Evolutionary conservation across 2,329 filamentous ascomycete species (phyloP).

Genomic region (Gnomoniopsis smithogilvyi): DNA sequence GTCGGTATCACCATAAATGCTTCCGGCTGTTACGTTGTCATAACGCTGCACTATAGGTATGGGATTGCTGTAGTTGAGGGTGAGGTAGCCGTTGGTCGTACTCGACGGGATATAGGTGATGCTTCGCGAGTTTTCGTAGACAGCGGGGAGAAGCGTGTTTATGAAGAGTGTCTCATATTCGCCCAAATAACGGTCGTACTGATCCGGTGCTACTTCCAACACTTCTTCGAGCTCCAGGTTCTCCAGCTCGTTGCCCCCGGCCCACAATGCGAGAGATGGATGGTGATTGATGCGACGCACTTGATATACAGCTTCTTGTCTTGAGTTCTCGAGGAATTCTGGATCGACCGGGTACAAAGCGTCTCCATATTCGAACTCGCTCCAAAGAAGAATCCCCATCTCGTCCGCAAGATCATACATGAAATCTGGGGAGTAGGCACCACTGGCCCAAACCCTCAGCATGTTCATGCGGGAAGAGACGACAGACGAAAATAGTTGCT

Average conservation of each 20-base stretch:
- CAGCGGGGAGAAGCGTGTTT: slow-evolving; percentile 48
- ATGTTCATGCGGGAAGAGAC: slow-evolving; percentile 61
- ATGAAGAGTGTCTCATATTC: slow-evolving; percentile 60
- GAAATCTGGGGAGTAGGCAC: slow-evolving; percentile 58
- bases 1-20: slow-evolving; percentile 59
- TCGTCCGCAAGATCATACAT: slow-evolving; percentile 63
- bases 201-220: slow-evolving; percentile 35
- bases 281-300: slow-evolving; percentile 61
- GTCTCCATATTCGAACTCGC: slow-evolving; percentile 61
- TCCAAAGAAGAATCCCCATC: slow-evolving; percentile 59
- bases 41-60: slow-evolving; percentile 56
- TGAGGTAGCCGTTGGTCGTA: slow-evolving; percentile 56
- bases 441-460: slow-evolving; percentile 60
- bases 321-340: slow-evolving; percentile 53
- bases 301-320: slow-evolving; percentile 55
- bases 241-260: slow-evolving; percentile 59
- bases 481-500: slow-evolving; percentile 50
- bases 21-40: slow-evolving; percentile 46
- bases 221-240: slow-evolving; percentile 46
- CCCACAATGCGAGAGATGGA: slow-evolving; percentile 52
- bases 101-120: slow-evolving; percentile 61
- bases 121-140: slow-evolving; percentile 55
- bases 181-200: slow-evolving; percentile 37
- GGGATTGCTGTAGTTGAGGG: slow-evolving; percentile 48
- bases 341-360: slow-evolving; percentile 54